A percentile compares a stretch with the other conserved stretches of the same genome.
Evolutionary conservation across 805 yeast genomes (phyloP).

Genomic region (Kazachstania taianensis): DNA sequence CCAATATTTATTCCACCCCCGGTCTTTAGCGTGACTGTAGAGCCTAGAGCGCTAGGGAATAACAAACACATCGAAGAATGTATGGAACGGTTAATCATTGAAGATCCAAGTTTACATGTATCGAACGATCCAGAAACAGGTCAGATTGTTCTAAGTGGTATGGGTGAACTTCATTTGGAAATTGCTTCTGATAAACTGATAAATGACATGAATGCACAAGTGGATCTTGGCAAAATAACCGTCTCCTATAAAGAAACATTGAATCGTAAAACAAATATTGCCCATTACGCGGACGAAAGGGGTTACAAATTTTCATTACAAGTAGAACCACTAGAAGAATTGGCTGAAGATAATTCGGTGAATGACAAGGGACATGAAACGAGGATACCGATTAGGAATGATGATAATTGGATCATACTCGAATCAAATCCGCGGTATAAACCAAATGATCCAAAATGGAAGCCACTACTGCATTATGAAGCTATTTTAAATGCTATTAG

Average conservation of each 20-base stretch:
- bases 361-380: conserved; percentile 22
- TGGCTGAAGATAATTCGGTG: conserved; percentile 6
- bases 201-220: conserved; percentile 74
- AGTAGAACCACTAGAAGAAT: conserved; percentile 9
- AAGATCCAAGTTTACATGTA: conserved; percentile 80
- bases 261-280: conserved; percentile 6
- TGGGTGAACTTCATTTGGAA: conserved; percentile 95
- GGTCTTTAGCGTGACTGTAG: conserved; percentile 75
- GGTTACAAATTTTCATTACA: conserved; percentile 13
- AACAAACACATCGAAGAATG: conserved; percentile 63
- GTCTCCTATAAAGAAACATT: conserved; percentile 82
- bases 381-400: conserved; percentile 24
- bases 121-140: conserved; percentile 72
- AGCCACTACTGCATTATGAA: conserved; percentile 37
- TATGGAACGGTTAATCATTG: conserved; percentile 55
- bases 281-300: conserved; percentile 9
- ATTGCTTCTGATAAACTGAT: conserved; percentile 71
- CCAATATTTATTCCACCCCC: conserved; percentile 89
- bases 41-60: conserved; percentile 78
- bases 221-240: conserved; percentile 70
- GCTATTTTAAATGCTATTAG: conserved; percentile 43
- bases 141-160: conserved; percentile 90
- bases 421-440: conserved; percentile 19
- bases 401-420: conserved; percentile 29
- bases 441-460: conserved; percentile 38